Percentiles rank a stretch among this genome's conserved stretches.
Conservation (phyloP, 2,329 filamentous ascomycete genomes). For the Ilyonectria robusta region DNA sequence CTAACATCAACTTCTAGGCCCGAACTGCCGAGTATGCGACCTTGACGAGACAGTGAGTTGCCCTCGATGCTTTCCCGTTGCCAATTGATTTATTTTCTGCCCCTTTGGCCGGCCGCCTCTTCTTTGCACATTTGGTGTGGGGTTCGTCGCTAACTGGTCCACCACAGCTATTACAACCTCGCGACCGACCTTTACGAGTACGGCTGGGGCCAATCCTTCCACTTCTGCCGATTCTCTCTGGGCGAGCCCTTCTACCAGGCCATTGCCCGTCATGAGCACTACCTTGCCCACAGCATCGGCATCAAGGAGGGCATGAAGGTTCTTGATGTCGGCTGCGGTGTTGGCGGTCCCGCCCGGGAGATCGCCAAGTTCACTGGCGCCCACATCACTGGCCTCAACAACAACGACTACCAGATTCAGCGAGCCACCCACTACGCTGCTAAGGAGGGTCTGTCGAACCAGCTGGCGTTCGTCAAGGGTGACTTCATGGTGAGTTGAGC, state of each 20-base stretch:
- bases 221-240: conserved; percentile 94
- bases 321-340: conserved; percentile 96
- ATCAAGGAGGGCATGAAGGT: conserved; percentile 91
- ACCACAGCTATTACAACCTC: conserved; percentile 89
- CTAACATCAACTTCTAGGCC: conserved; percentile 64
- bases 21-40: conserved; percentile 92
- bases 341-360: conserved; percentile 94
- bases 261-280: conserved; percentile 97
- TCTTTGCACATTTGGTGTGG: neutral
- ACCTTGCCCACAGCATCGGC: conserved; percentile 90
- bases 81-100: conserved; percentile 8
- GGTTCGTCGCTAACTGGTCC: conserved; percentile 37
- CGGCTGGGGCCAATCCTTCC: conserved; percentile 96
- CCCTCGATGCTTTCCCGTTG: neutral
- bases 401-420: conserved; percentile 99
- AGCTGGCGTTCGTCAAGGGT: conserved; percentile 91
- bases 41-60: conserved; percentile 87
- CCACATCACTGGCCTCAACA: conserved; percentile 94
- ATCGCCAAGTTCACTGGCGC: conserved; percentile 96
- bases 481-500: conserved; percentile 84
- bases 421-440: conserved; percentile 88
- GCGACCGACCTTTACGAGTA: conserved; percentile 98
- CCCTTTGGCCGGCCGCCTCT: neutral
- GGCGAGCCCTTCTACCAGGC: conserved; percentile 92
- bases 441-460: conserved; percentile 84